phyloP scores from a whole-genome alignment of 345 rosid species.

The Physaria fendleri region DNA sequence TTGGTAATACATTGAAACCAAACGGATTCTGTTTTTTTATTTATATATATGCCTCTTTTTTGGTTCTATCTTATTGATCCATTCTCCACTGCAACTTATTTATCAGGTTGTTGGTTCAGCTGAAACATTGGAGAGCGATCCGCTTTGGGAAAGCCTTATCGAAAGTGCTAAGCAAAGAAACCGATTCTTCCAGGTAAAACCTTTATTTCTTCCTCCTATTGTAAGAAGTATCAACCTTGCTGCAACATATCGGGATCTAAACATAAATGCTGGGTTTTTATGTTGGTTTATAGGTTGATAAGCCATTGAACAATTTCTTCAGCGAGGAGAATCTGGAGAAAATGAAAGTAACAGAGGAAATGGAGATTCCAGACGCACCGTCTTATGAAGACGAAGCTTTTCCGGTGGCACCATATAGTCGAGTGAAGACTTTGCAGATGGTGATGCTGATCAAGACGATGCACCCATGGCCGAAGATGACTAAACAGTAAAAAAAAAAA shows the following conservation, averaged over 20 bases:
- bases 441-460: conserved; percentile 37
- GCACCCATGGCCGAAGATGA: conserved; percentile 35
- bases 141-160: conserved; percentile 73
- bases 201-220: neutral
- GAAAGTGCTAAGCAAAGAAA: conserved; percentile 67
- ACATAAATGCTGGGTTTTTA: neutral
- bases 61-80: neutral
- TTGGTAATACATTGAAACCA: conserved; percentile 44
- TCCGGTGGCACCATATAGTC: conserved; percentile 18
- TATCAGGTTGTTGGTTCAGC: conserved; percentile 89
- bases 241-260: neutral
- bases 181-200: conserved; percentile 53
- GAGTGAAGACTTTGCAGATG: conserved; percentile 49
- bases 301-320: conserved; percentile 61
- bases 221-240: neutral
- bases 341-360: conserved; percentile 32
- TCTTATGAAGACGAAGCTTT: conserved; percentile 20
- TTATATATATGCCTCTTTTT: neutral
- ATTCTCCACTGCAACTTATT: conserved; percentile 8
- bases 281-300: conserved; percentile 54
- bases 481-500: neutral
- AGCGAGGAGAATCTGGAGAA: conserved; percentile 50
- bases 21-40: neutral
- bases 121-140: conserved; percentile 54
- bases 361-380: conserved; percentile 22